Percentiles rank a stretch among this genome's conserved stretches.
phyloP scores from a whole-genome alignment of 2,329 filamentous ascomycete genomes.

The Cryphonectria parasitica region DNA sequence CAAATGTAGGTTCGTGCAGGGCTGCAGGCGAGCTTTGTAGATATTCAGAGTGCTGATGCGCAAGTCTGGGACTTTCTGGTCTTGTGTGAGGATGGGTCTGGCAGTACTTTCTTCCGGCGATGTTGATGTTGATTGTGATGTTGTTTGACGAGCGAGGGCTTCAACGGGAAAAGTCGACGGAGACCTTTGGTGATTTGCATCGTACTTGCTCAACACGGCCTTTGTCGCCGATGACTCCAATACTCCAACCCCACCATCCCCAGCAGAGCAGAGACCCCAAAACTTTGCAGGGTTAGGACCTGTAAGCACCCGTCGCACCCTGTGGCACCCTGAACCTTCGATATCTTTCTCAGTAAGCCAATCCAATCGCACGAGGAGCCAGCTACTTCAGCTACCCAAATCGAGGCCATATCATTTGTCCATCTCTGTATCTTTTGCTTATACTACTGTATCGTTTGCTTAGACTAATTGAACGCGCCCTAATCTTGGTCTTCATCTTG shows the following conservation, averaged over 20 bases:
- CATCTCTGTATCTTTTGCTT: too few relatives aligned
- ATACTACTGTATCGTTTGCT: too few relatives aligned
- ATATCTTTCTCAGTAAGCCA: neutral
- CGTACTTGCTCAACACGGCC: neutral
- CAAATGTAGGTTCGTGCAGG: neutral
- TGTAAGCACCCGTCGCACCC: neutral
- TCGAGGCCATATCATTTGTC: too few relatives aligned
- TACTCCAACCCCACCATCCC: neutral
- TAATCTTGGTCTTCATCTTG: neutral
- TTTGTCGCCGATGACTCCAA: neutral
- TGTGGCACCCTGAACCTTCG: neutral
- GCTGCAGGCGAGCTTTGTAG: neutral
- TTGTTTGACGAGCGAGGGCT: conserved; percentile 13
- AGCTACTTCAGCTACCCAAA: too few relatives aligned
- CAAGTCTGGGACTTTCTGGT: neutral
- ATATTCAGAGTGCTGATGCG: neutral
- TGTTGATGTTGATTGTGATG: conserved; percentile 11
- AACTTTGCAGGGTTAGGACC: neutral
- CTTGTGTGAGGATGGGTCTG: neutral
- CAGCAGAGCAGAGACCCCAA: neutral
- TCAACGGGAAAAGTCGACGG: too few relatives aligned
- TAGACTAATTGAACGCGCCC: too few relatives aligned
- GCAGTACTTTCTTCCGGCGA: neutral
- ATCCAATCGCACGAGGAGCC: neutral
- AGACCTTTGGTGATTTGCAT: neutral